Base-by-base conservation (phyloP, 2,329 filamentous ascomycete species). In the Zymoseptoria ardabiliae region DNA sequence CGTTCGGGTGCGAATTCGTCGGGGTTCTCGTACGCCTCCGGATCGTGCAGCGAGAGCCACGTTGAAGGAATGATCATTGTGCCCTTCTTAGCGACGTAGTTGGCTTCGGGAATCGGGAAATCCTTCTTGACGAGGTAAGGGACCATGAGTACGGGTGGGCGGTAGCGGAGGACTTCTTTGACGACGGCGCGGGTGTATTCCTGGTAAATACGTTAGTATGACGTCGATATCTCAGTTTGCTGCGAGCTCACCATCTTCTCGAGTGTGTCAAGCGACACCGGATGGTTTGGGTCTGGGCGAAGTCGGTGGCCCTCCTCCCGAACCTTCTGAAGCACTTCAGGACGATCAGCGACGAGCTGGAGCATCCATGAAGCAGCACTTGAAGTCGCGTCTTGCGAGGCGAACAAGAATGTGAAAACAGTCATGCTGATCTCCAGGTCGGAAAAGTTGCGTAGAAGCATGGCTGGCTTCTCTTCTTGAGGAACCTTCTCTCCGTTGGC, bases 141-240 rank as follows among this genome's bases (percentile, higher is more conserved):
- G 55, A 97, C 90, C 91, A 99, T 96, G 75, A 97, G 83, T 70
- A 99, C 94, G 58, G 94, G 94, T 65, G 94, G 94, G 58, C 93
- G 89, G 81, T 95, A 97, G 72, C 94, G 90, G 65, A 96, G 84
- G 60, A 91, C 87, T 79, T 96, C 91, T 69, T 89, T 91, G 66
- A 97, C 89, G 50, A 96, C 90, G 49, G 91, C 93, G 60, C 91
- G 89, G 50, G 94, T 97, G 76, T 95, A 97, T 13, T 85, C 84
- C 65, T 66, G 58, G 17, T 20, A 50, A 9, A 23, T 35, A 17
- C 11, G 58, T 65, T 35, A 61, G 61, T 54, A 11, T 19, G 13
- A 17, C 8, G 28, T 22, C 19, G 23, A 30, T 22, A 17, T 17
- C n/a, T 23, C 11, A 9, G 10, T 3, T 3, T n/a, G 13, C 17